Evolutionary conservation across 2,329 filamentous ascomycete species (phyloP), one percentile per base, ranked within the genome.

Genomic region (Tolypocladium album): DNA sequence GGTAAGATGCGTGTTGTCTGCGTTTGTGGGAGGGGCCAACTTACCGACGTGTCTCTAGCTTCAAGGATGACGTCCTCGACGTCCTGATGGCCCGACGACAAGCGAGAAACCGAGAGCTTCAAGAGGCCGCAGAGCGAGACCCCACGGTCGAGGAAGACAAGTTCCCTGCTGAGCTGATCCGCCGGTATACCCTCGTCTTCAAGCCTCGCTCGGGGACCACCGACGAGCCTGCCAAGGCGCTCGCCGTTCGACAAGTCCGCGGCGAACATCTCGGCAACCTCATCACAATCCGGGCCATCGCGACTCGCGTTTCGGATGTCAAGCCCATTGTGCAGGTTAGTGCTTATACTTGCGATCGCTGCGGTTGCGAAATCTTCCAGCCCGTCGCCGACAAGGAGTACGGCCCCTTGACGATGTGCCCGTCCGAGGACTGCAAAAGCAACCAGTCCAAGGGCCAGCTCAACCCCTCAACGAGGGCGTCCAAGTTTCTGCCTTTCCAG

Each of bases 321-420:
- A 99, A 99, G 79, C 94, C 94, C 43, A 87, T 94, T 13, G 90
- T 97, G n/a, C 89, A 93, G 71, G 95, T 99, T 70, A 97, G 96
- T 73, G 94, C 94, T 43, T 99, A 99, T 75, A 94, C 92, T 58
- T 99, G 94, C 76, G 94, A 99, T 74, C 87, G 91, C 63, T 99
- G 94, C 70, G 94, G 94, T 61, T 92, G 89, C 71, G 94, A 99
- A 75, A 93, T 99, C 69, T 99, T 97, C 82, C 94, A 99, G 76
- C 93, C 95, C 4, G 84, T 99, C 68, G 90, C 85, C 60, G 88
- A 92, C 60, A 97, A 92, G 75, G 90, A 95, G 66, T 99, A 92
- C 70, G 88, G 90, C 1, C 94, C 94, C 3, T 79, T 99, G 63
- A 84, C 88, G 0, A 85, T 91, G 70, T 99, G 94, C 72, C 88